Evolutionary conservation across 352 stramenopile species (phyloP).

Genomic region (Bremia lactucae): DNA sequence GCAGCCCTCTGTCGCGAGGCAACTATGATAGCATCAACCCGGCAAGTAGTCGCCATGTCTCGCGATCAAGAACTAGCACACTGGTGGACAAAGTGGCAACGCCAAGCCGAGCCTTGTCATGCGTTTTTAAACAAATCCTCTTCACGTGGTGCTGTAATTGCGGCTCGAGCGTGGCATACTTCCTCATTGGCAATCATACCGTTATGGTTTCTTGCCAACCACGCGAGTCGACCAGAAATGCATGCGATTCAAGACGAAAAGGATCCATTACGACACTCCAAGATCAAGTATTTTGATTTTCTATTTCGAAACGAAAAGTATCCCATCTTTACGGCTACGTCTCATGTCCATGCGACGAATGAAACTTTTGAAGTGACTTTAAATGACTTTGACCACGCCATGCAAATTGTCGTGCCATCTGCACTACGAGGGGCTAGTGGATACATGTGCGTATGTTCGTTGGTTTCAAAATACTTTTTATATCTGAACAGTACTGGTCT

Average conservation of each 20-base stretch:
- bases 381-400: slow-evolving; percentile 65
- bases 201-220: slow-evolving; percentile 54
- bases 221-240: slow-evolving; percentile 2
- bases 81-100: slow-evolving; percentile 59
- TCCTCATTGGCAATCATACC: slow-evolving; percentile 57
- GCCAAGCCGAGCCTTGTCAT: slow-evolving; percentile 26
- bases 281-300: slow-evolving; percentile 34
- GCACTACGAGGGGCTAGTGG: slow-evolving; percentile 45
- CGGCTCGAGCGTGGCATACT: slow-evolving; percentile 43
- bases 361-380: slow-evolving; percentile 46
- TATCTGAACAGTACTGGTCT: too few relatives aligned
- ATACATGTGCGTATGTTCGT: slow-evolving; percentile 33
- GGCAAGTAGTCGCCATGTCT: slow-evolving; percentile 47
- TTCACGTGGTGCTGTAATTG: slow-evolving; percentile 31
- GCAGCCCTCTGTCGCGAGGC: slow-evolving; percentile 67
- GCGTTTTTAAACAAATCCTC: slow-evolving; percentile 8
- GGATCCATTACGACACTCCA: background rate
- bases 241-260: background rate
- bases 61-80: slow-evolving; percentile 33
- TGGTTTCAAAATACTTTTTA: too few relatives aligned
- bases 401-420: slow-evolving; percentile 55
- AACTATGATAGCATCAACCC: slow-evolving; percentile 47
- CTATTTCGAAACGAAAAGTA: too few relatives aligned
- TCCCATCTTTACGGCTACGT: background rate
- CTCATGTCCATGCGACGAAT: background rate